phyloP scores from a whole-genome alignment of 129 eudicot genomes.

The Tagetes patula region DNA sequence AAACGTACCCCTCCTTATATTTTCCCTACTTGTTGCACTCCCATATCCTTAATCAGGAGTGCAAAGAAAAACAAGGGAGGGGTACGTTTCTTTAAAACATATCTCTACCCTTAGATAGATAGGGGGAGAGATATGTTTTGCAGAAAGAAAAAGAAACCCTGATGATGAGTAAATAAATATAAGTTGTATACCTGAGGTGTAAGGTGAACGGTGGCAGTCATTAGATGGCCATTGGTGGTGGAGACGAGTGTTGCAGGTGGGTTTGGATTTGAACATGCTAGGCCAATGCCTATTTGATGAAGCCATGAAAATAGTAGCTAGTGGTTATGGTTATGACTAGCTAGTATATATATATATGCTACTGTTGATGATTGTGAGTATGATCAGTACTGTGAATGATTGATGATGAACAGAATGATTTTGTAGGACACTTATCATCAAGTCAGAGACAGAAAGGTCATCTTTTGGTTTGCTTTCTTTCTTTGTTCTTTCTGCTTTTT shows the following conservation, averaged over 20 bases:
- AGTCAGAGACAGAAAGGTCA: conserved; percentile 16
- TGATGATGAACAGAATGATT: conserved; percentile 26
- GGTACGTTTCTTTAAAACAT: background rate
- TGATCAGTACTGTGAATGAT: conserved; percentile 17
- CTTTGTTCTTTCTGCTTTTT: conserved; percentile 36
- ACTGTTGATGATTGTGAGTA: too few relatives aligned
- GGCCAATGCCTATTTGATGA: conserved; percentile 98
- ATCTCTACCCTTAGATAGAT: too few relatives aligned
- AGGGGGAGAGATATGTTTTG: too few relatives aligned
- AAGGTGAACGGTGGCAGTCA: conserved; percentile 50
- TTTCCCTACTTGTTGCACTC: too few relatives aligned
- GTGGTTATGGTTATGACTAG: background rate
- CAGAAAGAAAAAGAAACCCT: background rate
- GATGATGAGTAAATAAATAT: background rate
- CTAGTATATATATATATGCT: too few relatives aligned
- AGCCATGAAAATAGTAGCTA: conserved; percentile 37
- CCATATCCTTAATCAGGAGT: too few relatives aligned
- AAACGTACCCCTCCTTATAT: background rate
- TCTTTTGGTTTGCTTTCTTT: conserved; percentile 19
- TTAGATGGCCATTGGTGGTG: conserved; percentile 55
- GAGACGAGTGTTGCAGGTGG: conserved; percentile 47
- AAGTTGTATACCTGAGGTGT: conserved; percentile 33
- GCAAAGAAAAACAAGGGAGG: background rate
- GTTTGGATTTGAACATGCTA: conserved; percentile 88
- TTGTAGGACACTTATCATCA: conserved; percentile 10